Base-by-base conservation (phyloP, 2,329 filamentous ascomycete species). In the Clarireedia hainanense region DNA sequence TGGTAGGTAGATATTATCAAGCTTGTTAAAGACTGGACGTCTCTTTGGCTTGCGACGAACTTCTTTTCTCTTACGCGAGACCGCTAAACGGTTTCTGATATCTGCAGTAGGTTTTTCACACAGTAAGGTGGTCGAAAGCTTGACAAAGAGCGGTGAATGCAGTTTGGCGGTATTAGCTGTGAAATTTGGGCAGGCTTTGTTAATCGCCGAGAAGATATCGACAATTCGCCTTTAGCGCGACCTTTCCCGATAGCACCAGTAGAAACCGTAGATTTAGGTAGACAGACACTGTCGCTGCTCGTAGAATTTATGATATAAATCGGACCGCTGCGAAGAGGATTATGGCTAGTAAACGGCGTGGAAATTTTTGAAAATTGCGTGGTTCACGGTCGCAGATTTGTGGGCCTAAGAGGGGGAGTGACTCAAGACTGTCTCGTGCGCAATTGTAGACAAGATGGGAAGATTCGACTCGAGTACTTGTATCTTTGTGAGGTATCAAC, bases 61-160 rank as follows among this genome's bases (percentile, higher is more conserved):
- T 55, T 65, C 48, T 55, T 62, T 65, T 61, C 68, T 63, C 63
- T 70, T 65, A 56, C 66, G 56, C 57, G 64, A 67, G 49, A 68
- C 64, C 40, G 60, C 59, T 46, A 60, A 60, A 48, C 65, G 66
- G 53, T 63, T 65, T 56, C 57, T 63, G 42, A 64, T 54, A 40
- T 68, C 65, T 58, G 52, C 63, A 53, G 65, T 68, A 62, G 61
- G 69, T 64, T 69, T 69, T 48, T 63, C 58, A 57, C 70, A 74
- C 50, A 78, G 70, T 40, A 70, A 68, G 52, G 71, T 66, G 61
- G 75, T 74, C 50, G 75, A 74, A 66, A 80, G 74, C 69, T 81
- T 79, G 70, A 85, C 75, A 71, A 86, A 85, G 65, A 87, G 79
- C 73, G 82, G 83, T 63, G 84, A 88, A 84, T 87, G 83, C 83